phyloP scores from a whole-genome alignment of 306 rosid species.

The Cucurbita pepo region DNA sequence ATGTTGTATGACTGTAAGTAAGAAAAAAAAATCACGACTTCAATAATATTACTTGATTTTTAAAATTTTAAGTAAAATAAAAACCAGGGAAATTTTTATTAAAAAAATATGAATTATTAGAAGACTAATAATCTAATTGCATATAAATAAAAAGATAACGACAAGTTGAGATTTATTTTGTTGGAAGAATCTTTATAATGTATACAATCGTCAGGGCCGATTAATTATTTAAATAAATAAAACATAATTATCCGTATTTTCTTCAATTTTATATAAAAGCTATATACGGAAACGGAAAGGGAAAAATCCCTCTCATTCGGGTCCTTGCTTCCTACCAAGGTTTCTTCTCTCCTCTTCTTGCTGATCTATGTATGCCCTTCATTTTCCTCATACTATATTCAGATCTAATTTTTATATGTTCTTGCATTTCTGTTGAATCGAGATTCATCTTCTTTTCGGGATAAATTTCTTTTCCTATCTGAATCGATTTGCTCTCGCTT shows the following conservation, averaged over 20 bases:
- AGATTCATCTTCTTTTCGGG: neutral
- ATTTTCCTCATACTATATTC: neutral
- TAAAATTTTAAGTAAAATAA: neutral
- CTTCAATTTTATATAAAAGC: neutral
- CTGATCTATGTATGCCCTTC: neutral
- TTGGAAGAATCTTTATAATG: neutral
- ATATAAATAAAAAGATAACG: neutral
- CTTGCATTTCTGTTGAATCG: neutral
- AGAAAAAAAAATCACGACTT: no score
- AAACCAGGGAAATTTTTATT: neutral
- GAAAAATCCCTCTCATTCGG: neutral
- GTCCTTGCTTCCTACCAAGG: constrained; percentile 3
- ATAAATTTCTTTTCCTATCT: neutral
- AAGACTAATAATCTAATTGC: neutral
- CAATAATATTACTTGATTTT: neutral
- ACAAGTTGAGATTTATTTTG: neutral
- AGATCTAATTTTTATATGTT: neutral
- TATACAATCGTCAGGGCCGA: neutral
- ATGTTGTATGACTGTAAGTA: no score
- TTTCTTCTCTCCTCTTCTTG: constrained; percentile 1
- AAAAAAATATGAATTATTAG: neutral
- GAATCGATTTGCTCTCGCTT: neutral
- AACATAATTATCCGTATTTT: neutral
- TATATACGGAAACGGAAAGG: neutral
- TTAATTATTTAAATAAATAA: no score